Evolutionary conservation across 176 grass and related monocot genomes (phyloP), one percentile per base, ranked within the genome.

Genomic region (Raddia guianensis): DNA sequence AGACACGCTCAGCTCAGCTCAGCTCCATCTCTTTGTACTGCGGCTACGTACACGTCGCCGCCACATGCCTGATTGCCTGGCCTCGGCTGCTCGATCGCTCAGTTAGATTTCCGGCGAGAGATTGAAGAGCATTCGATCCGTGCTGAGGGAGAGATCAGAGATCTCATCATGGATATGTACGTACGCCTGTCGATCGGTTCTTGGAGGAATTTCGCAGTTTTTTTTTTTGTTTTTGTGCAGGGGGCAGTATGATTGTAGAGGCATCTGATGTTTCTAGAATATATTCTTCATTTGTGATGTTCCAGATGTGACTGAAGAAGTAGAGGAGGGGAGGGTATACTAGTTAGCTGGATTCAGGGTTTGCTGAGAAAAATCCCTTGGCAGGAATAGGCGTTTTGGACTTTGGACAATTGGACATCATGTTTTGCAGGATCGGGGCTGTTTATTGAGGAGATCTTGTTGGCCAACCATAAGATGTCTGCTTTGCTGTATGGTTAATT

Each of bases 381-480:
- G 40, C 43, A 15, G 73, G 42, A 37, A 52, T 12, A 61, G 27
- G 27, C 52, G 4, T 20, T 51, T 60, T 61, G 5, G 9, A 20
- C 15, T 51, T 60, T 51, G 5, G 9, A 20, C 5, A 2, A 43
- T 60, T 51, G 5, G 9, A 20, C 5, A 2, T 16, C 14, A 50
- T 51, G 4, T 70, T 42, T 49, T 48, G 2, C 35, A 7, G 2
- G 37, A 56, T 65, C 67, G 46, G 9, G 43, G 18, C n/a, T 12
- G 56, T 66, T 73, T 63, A 63, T 60, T 70, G 4, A 27, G 10
- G 46, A 15, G 40, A 77, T 77, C 57, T 49, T 79, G 51, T 88
- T 84, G 81, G 81, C 52, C 75, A 80, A 70, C 62, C 12, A 48
- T 59, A 63, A 69, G 35, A 80, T 70, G 48, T 63, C 63, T 66